Conservation (phyloP, 225 moss, liverwort and hornwort species). For the Straminergon stramineum region DNA sequence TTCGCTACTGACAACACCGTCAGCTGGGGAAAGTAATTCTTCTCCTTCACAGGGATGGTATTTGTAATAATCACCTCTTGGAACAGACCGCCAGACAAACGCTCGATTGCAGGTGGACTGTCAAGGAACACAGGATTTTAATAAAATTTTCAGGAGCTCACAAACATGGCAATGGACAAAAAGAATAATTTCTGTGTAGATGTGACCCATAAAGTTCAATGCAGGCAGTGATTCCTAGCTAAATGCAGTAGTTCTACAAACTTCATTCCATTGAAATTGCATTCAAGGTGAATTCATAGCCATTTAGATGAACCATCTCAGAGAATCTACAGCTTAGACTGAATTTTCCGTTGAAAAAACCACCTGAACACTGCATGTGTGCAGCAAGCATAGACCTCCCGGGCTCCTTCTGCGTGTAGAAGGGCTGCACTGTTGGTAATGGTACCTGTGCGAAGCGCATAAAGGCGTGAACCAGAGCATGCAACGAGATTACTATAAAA, state of each 20-base stretch:
- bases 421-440: slow-evolving; percentile 90
- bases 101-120: slow-evolving; percentile 91
- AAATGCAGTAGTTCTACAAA: background rate
- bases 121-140: background rate
- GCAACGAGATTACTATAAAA: background rate
- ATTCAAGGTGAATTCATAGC: background rate
- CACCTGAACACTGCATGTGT: slow-evolving; percentile 97
- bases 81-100: slow-evolving; percentile 76
- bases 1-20: slow-evolving; percentile 87
- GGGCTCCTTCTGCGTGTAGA: slow-evolving; percentile 87
- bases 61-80: slow-evolving; percentile 90
- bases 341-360: background rate
- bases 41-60: slow-evolving; percentile 68
- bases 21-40: slow-evolving; percentile 72
- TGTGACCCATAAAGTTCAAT: background rate
- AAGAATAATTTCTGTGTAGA: background rate
- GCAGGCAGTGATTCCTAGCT: background rate
- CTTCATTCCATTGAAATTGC: background rate
- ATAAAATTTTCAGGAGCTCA: background rate
- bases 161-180: background rate
- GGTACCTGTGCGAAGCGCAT: slow-evolving; percentile 40
- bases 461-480: background rate
- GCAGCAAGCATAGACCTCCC: slow-evolving; percentile 93
- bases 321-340: background rate
- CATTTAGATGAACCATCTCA: background rate